Percentiles rank a stretch among this genome's conserved stretches.
These are phyloP conservation scores for Xerocomus cyaneibrunnescens DNA, from an alignment of 1,284 basidiomycete genomes.

Conservation along the genomic window DNA sequence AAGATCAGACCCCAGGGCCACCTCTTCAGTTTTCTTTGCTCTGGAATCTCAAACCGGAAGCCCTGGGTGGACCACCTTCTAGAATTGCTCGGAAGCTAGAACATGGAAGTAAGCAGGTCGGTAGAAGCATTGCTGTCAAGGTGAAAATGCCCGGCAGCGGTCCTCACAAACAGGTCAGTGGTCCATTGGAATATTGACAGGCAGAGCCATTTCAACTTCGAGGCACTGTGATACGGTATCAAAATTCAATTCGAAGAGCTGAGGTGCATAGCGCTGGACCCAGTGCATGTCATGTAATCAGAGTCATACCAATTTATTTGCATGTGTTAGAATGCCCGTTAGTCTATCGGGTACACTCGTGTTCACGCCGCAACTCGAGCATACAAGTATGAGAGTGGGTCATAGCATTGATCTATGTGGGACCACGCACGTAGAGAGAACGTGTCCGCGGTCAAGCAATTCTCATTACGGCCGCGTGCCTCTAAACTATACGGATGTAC, in stretches of 20 bases:
- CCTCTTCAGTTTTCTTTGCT: constrained; percentile 22
- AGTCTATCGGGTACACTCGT: too few species aligned
- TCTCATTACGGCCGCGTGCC: too few species aligned
- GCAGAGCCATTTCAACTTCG: constrained; percentile 24
- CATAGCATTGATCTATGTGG: too few species aligned
- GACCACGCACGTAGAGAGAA: too few species aligned
- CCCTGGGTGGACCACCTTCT: constrained; percentile 6
- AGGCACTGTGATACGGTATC: constrained; percentile 27
- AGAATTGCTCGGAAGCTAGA: constrained; percentile 13
- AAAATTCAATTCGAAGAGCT: constrained; percentile 34
- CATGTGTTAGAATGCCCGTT: too few species aligned
- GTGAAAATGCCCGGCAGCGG: constrained; percentile 17
- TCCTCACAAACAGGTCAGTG: background rate
- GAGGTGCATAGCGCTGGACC: constrained; percentile 12
- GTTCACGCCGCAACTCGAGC: too few species aligned
- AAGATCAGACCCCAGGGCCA: constrained; percentile 1
- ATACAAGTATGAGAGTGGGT: too few species aligned
- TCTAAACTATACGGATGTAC: too few species aligned
- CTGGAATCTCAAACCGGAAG: constrained; percentile 24
- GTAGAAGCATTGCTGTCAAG: constrained; percentile 24
- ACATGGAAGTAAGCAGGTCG: constrained; percentile 7
- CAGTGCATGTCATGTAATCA: background rate
- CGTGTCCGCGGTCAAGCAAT: too few species aligned
- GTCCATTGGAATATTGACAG: constrained; percentile 25
- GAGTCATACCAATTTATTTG: too few species aligned